These are phyloP conservation scores for Teunomyces tritomae DNA, from an alignment of 805 yeast species.

Conservation along the genomic window DNA sequence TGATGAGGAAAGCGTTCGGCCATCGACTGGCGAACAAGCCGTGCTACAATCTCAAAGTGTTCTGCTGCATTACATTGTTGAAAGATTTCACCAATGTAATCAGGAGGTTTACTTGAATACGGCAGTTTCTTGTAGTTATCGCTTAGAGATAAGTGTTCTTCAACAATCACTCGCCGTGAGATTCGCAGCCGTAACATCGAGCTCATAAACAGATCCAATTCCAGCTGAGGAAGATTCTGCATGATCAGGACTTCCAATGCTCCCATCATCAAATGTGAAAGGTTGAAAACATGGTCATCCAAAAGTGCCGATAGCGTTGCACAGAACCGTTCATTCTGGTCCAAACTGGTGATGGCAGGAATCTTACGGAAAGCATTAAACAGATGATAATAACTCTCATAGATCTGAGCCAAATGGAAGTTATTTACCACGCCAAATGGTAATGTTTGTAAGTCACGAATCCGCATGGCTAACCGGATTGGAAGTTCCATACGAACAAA, in stretches of 20 bases:
- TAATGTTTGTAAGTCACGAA: conserved; percentile 72
- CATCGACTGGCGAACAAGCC: conserved; percentile 49
- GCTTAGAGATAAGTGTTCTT: conserved; percentile 83
- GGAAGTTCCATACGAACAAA: conserved; percentile 87
- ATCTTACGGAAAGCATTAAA: conserved; percentile 81
- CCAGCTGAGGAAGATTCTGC: conserved; percentile 52
- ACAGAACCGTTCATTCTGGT: conserved; percentile 77
- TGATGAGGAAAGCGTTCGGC: conserved; percentile 49
- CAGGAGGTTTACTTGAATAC: conserved; percentile 47
- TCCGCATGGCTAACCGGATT: conserved; percentile 75
- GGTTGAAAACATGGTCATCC: conserved; percentile 74
- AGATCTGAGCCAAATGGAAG: conserved; percentile 81
- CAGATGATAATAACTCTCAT: conserved; percentile 84
- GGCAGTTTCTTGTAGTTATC: conserved; percentile 55
- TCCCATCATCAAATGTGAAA: conserved; percentile 92
- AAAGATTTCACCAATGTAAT: conserved; percentile 75
- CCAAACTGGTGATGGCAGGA: conserved; percentile 61
- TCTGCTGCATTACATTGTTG: conserved; percentile 73
- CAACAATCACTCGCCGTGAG: conserved; percentile 84
- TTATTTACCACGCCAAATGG: conserved; percentile 86
- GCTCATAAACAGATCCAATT: conserved; percentile 73
- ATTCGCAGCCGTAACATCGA: conserved; percentile 81
- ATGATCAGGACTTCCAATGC: conserved; percentile 75
- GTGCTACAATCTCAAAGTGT: conserved; percentile 56
- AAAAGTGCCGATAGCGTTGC: conserved; percentile 58